Base-by-base conservation (phyloP, 306 rosid genomes). In the Medicago lupulina region DNA sequence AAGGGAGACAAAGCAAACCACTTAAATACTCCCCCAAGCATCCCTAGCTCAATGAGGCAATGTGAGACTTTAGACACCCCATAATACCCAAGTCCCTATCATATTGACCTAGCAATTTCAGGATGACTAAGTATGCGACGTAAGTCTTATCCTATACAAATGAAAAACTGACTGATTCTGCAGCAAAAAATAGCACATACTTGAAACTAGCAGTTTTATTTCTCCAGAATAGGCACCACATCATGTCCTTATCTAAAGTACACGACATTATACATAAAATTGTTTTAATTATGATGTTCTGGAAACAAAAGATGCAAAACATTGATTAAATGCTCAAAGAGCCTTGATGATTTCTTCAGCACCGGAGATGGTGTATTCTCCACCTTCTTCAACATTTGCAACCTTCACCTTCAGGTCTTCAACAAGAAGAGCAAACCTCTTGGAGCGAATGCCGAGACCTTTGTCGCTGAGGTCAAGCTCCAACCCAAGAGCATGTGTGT, bases 321-420 rank as follows among this genome's bases (percentile, higher is more conserved):
- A 59, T 44, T 41, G 59, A 81, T 2, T 2, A 15, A 70, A 50
- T 14, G 41, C 68, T 95, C 81, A 92, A 34, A 89, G 99, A 70
- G 96, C 97, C 85, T 89, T 90, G 83, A 95, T 86, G 85, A 95
- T 90, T 11, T 95, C 97, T 6, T 95, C 99, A 12, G 97, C 97
- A 68, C 99, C 74, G 18, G 99, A 92, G 84, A 95, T 46, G 0
- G 96, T 86, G 82, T 86, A 95, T 54, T 90, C 98, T 75, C 98
- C 98, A 9, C 83, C 97, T 25, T 63, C 23, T 74, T 95, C 99
- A 61, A 95, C 40, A 73, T 95, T 95, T 40, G 99, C 90, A 75
- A 84, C 89, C 91, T 85, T 89, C 88, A 95, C 97, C 84, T 87
- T 92, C 25, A 92, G 89, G 85, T 90, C 82, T 13, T 92, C 98